Evolutionary conservation across 352 stramenopile species (phyloP).

Genomic region (Pythium insidiosum): DNA sequence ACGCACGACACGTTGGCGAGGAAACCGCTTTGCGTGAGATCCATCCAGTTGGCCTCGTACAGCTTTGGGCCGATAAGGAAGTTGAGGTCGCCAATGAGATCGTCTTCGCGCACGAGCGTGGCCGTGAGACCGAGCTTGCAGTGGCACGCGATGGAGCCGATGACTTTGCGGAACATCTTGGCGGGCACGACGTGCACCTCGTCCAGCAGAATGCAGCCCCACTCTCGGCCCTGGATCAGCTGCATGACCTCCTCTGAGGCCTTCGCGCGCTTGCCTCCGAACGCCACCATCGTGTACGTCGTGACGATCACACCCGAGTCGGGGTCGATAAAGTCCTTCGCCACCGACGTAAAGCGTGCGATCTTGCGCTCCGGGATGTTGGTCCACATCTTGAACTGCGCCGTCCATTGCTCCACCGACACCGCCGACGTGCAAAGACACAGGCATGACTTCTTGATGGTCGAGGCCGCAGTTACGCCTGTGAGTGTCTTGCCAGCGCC

Average conservation of each 20-base stretch:
- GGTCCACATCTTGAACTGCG: constrained; percentile 98
- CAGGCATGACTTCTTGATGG: constrained; percentile 97
- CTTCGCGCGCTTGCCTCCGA: constrained; percentile 86
- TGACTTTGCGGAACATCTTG: constrained; percentile 97
- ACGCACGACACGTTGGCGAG: constrained; percentile 97
- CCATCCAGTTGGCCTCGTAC: constrained; percentile 99
- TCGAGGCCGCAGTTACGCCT: constrained; percentile 92
- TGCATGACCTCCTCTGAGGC: constrained; percentile 94
- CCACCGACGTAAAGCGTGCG: constrained; percentile 73
- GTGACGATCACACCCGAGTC: constrained; percentile 92
- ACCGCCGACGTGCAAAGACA: constrained; percentile 97
- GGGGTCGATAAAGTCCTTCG: constrained; percentile 78
- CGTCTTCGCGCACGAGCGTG: constrained; percentile 98
- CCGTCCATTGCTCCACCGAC: constrained; percentile 97
- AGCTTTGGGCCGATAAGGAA: constrained; percentile 98
- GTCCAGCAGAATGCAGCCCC: constrained; percentile 96
- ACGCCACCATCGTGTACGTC: constrained; percentile 98
- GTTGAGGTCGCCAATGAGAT: constrained; percentile 98
- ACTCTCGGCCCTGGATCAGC: constrained; percentile 94
- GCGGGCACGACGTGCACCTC: constrained; percentile 98
- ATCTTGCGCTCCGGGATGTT: constrained; percentile 87
- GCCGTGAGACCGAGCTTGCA: constrained; percentile 98
- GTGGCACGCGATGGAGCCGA: constrained; percentile 92
- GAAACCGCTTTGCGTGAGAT: constrained; percentile 96
- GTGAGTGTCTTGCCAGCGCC: constrained; percentile 87